Evolutionary conservation across 106 monocot species (phyloP).

Genomic region (Vanilla planifolia): DNA sequence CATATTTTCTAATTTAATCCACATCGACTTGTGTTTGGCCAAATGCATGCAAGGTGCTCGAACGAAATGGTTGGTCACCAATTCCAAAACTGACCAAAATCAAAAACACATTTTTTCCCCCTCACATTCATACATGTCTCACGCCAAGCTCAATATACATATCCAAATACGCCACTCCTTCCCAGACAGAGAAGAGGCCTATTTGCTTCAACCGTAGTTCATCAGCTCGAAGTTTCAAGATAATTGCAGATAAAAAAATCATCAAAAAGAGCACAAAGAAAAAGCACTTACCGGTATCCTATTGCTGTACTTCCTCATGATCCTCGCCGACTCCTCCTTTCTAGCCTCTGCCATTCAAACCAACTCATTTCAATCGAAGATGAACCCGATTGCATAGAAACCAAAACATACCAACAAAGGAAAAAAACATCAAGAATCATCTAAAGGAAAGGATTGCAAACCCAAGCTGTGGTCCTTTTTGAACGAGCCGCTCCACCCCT

Average conservation of each 20-base stretch:
- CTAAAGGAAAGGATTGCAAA: neutral
- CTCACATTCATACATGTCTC: too few relatives aligned
- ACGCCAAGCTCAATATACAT: too few relatives aligned
- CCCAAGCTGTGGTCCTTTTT: conserved; percentile 9
- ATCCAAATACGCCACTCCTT: too few relatives aligned
- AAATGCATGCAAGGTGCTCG: too few relatives aligned
- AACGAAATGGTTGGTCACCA: too few relatives aligned
- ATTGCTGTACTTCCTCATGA: conserved; percentile 12
- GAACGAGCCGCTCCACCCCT: neutral
- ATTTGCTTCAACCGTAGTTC: too few relatives aligned
- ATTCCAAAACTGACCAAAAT: too few relatives aligned
- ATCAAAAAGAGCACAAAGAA: neutral
- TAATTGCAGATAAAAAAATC: conserved; percentile 2
- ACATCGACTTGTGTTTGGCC: too few relatives aligned
- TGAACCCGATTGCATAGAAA: too few relatives aligned
- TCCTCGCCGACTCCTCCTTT: conserved; percentile 17
- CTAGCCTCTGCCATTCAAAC: conserved; percentile 12
- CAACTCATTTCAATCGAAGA: neutral
- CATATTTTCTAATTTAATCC: too few relatives aligned
- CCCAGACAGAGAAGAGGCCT: too few relatives aligned
- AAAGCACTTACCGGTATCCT: conserved; percentile 13
- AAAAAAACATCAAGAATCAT: neutral
- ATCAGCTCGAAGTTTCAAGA: neutral
- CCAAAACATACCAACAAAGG: neutral
- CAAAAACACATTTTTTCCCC: too few relatives aligned